phyloP scores from a whole-genome alignment of 176 grass and related monocot genomes.

The Elaeis guineensis region DNA sequence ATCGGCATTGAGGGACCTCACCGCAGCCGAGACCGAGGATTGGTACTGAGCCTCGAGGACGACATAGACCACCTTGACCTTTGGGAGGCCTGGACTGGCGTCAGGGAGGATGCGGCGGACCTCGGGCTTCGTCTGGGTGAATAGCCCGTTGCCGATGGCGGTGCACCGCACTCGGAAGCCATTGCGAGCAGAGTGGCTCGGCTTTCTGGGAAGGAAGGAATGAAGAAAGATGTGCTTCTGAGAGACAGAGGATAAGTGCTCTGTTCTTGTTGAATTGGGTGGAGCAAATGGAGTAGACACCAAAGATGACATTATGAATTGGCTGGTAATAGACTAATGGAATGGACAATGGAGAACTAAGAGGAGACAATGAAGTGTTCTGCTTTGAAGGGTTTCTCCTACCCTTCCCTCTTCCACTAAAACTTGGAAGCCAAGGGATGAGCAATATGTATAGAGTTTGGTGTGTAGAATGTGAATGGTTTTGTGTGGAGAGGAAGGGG shows the following conservation, averaged over 20 bases:
- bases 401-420: not conserved
- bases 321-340: too few species aligned
- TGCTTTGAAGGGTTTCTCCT: not conserved
- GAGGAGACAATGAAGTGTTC: not conserved
- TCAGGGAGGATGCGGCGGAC: constrained; percentile 79
- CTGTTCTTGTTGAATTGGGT: constrained; percentile 25
- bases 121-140: constrained; percentile 97
- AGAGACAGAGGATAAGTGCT: constrained; percentile 20
- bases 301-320: constrained; percentile 55
- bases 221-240: constrained; percentile 36
- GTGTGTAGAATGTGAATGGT: not conserved
- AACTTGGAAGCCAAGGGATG: not conserved
- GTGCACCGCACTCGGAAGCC: constrained; percentile 37
- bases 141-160: constrained; percentile 68
- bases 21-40: constrained; percentile 71
- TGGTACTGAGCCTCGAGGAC: constrained; percentile 99
- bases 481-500: constrained; percentile 14
- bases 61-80: constrained; percentile 92
- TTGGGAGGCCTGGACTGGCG: constrained; percentile 21
- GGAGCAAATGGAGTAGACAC: constrained; percentile 66
- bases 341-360: not conserved
- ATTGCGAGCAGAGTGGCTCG: not conserved
- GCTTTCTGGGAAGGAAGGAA: constrained; percentile 37
- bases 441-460: not conserved
- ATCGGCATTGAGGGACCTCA: constrained; percentile 58